Conservation (phyloP, 768 basidiomycete species). For the Pisolithus sp. region DNA sequence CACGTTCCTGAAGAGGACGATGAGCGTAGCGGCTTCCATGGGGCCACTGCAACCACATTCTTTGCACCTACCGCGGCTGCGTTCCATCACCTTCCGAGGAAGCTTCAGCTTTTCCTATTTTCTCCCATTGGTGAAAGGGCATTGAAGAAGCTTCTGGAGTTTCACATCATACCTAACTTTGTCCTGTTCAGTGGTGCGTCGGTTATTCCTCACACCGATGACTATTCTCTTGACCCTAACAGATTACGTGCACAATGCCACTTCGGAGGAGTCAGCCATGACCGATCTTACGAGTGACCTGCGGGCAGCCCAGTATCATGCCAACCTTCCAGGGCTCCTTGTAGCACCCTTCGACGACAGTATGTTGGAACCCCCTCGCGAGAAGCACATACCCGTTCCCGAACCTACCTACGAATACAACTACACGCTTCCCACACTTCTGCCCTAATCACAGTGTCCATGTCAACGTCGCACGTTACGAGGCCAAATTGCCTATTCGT, state of each 20-base stretch:
- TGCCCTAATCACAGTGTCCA: slow-evolving; percentile 39
- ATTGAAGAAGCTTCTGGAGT: slow-evolving; percentile 50
- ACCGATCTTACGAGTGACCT: background rate
- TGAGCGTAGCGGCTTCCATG: slow-evolving; percentile 36
- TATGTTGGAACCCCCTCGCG: background rate
- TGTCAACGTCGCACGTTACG: slow-evolving; percentile 43
- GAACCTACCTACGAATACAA: slow-evolving; percentile 31
- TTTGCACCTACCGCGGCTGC: slow-evolving; percentile 51
- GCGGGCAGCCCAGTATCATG: background rate
- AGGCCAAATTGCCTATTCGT: slow-evolving; percentile 34
- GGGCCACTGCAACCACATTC: slow-evolving; percentile 41
- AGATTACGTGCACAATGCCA: slow-evolving; percentile 11
- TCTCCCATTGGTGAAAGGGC: slow-evolving; percentile 49
- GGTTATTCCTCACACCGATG: background rate
- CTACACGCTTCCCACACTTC: slow-evolving; percentile 35
- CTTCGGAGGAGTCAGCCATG: background rate
- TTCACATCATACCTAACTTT: slow-evolving; percentile 47
- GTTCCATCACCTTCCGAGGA: slow-evolving; percentile 42
- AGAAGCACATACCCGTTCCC: slow-evolving; percentile 2
- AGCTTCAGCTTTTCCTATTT: slow-evolving; percentile 50
- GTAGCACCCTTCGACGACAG: background rate
- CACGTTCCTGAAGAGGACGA: slow-evolving; percentile 31
- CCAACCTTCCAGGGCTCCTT: background rate
- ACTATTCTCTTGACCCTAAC: background rate
- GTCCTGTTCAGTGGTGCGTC: slow-evolving; percentile 47